Base-by-base conservation (phyloP, 2,329 filamentous ascomycete genomes). In the Chrysosphaeria jannelii region DNA sequence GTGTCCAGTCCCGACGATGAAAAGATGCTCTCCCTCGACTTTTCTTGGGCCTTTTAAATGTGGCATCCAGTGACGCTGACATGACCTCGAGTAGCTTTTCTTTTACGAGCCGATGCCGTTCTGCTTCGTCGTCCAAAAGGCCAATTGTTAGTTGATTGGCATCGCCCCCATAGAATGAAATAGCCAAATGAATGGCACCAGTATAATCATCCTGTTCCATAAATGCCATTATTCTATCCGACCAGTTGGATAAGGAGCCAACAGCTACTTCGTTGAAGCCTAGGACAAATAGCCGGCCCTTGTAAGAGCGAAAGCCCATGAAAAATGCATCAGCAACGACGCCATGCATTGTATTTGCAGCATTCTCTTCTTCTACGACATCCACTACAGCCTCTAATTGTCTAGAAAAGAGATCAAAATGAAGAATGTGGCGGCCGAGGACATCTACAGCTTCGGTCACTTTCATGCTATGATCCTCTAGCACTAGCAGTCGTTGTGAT, bases 171-270 rank as follows among this genome's bases (percentile, higher is more conserved):
- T 89, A 93, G 43, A 93, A 97, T 1, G 70, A 71, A 1, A 78
- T 89, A 7, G 81, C 88, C 28, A 97, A 53, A 31, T 69, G 60
- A 29, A 97, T 90, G 2, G 85, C 79, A 8, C 65, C 71, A 31
- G 97, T 71, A 37, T 89, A 90, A 42, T 93, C 78, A n/a, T 85
- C 85, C 27, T 78, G 63, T 40, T 93, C 79, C 74, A 97, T 91
- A 34, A 93, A 53, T 1, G 81, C 79, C 32, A 91, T 65, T 10
- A 97, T 50, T 19, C 85, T 58, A 42, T 97, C 85, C 3, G 85
- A 81, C 85, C 85, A 97, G 34, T 97, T 97, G 1, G 85, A 93
- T 16, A 97, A 46, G 4, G 71, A 72, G 2, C 85, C 85, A 22
- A 93, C 74, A 1, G 76, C 75, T 19, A 91, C 51, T 37, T 93